These are phyloP conservation scores for Cercis canadensis DNA, from an alignment of 306 rosid species.

Conservation along the genomic window DNA sequence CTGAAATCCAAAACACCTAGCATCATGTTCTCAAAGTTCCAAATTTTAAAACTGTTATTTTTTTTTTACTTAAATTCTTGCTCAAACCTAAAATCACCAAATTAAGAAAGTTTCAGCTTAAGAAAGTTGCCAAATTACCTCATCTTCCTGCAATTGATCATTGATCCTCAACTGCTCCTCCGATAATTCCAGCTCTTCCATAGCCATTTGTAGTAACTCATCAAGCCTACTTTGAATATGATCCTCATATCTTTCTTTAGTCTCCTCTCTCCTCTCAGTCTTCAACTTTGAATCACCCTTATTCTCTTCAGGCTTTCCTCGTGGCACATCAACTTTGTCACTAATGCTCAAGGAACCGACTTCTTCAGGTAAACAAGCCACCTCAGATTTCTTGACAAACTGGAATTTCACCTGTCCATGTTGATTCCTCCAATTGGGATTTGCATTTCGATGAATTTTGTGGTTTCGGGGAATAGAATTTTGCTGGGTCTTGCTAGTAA, in stretches of 20 bases:
- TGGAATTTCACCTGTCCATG: slow-evolving; percentile 38
- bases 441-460: slow-evolving; percentile 14
- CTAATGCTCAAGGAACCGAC: slow-evolving; percentile 23
- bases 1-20: neutral
- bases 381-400: slow-evolving; percentile 45
- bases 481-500: neutral
- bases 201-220: slow-evolving; percentile 34
- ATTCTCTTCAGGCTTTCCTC: slow-evolving; percentile 7
- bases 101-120: no score
- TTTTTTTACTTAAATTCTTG: neutral
- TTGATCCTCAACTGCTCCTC: slow-evolving; percentile 66
- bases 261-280: neutral
- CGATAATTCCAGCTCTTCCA: slow-evolving; percentile 55
- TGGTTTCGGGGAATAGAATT: neutral
- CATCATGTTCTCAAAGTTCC: neutral
- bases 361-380: neutral
- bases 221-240: slow-evolving; percentile 49
- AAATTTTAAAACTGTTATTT: neutral
- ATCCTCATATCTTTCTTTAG: neutral
- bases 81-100: neutral
- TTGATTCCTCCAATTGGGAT: slow-evolving; percentile 28
- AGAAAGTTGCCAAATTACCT: slow-evolving; percentile 47
- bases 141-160: slow-evolving; percentile 82
- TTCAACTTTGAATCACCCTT: slow-evolving; percentile 11
- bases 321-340: slow-evolving; percentile 20